A percentile compares a stretch with the other conserved stretches of the same genome.
Evolutionary conservation across 257 asterid species (phyloP).

Genomic region (Coffea eugenioides): DNA sequence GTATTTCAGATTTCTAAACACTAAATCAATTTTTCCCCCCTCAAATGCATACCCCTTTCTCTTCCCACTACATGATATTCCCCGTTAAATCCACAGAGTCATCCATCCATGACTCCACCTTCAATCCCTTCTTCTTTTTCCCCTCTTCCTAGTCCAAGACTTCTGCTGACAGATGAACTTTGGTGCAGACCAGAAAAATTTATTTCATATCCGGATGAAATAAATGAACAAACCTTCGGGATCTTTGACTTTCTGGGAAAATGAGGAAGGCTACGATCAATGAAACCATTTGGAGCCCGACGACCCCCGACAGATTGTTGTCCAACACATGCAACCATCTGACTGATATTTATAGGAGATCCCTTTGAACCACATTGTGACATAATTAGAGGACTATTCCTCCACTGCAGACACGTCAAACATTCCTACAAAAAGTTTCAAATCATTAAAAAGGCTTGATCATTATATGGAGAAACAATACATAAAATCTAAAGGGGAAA

Average conservation of each 20-base stretch:
- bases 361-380: conserved; percentile 99
- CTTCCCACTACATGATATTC: too few relatives aligned
- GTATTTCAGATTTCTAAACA: background rate
- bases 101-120: background rate
- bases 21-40: background rate
- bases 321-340: conserved; percentile 98
- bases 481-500: too few relatives aligned
- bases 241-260: conserved; percentile 74
- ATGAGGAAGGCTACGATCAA: conserved; percentile 95
- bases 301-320: conserved; percentile 96
- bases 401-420: conserved; percentile 74
- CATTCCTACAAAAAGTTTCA: conserved; percentile 56
- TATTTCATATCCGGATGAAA: conserved; percentile 1
- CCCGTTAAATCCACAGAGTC: background rate
- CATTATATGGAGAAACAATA: background rate
- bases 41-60: too few relatives aligned
- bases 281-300: conserved; percentile 95
- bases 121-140: background rate
- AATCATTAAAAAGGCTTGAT: background rate
- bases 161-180: background rate
- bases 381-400: conserved; percentile 96
- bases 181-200: conserved; percentile 11
- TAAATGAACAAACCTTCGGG: conserved; percentile 64
- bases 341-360: conserved; percentile 90
- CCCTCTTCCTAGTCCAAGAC: background rate